These are phyloP conservation scores for Melastoma malabathricum DNA, from an alignment of 345 rosid species.

Conservation along the genomic window DNA sequence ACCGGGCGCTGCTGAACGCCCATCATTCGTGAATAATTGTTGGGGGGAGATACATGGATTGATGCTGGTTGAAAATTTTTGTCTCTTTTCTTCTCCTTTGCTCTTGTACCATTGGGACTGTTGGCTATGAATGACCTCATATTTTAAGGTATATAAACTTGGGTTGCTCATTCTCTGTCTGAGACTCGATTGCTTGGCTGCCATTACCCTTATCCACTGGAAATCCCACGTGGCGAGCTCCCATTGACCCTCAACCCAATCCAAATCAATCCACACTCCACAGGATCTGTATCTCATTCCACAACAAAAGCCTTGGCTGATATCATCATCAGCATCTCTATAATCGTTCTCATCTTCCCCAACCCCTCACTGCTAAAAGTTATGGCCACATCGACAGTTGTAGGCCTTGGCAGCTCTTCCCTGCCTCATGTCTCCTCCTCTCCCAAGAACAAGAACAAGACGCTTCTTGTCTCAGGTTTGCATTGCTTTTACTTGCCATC, in stretches of 20 bases:
- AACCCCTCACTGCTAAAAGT: constrained; percentile 32
- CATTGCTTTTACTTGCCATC: too few species aligned
- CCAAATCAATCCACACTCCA: constrained; percentile 35
- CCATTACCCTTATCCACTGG: constrained; percentile 43
- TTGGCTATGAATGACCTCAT: too few species aligned
- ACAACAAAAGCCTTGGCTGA: too few species aligned
- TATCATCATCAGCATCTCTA: too few species aligned
- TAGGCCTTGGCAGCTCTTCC: constrained; percentile 47
- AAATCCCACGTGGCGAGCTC: constrained; percentile 35
- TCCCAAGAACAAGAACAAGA: too few species aligned
- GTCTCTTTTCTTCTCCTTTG: constrained; percentile 3
- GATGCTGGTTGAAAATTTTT: background rate
- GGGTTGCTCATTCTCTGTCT: too few species aligned
- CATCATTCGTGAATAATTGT: constrained; percentile 30
- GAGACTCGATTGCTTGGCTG: background rate
- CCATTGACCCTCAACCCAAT: constrained; percentile 39
- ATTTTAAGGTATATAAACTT: too few species aligned
- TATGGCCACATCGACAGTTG: constrained; percentile 24
- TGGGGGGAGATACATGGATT: background rate
- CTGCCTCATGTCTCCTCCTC: constrained; percentile 6
- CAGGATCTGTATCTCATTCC: constrained; percentile 18
- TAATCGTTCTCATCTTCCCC: background rate
- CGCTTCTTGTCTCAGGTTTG: constrained; percentile 41
- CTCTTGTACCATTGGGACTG: constrained; percentile 8
- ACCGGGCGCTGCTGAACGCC: constrained; percentile 55